Conservation (phyloP, 2,329 filamentous ascomycete genomes). For the Corynespora cassiicola region DNA sequence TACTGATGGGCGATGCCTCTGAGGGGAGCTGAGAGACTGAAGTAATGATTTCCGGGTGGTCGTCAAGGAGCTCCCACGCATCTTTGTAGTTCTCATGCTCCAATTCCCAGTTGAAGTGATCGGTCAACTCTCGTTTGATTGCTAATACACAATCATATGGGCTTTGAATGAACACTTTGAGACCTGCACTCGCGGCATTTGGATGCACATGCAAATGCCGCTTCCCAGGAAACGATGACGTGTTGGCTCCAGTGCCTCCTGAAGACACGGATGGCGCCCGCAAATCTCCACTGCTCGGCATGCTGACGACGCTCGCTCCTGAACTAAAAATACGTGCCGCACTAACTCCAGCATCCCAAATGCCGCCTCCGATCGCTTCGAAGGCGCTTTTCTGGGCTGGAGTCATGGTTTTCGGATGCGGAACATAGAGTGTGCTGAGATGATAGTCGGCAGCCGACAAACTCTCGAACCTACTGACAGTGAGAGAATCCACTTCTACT, state of each 20-base stretch:
- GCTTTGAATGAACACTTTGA: slow-evolving; percentile 93
- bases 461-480: slow-evolving; percentile 84
- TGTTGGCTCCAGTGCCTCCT: slow-evolving; percentile 38
- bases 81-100: slow-evolving; percentile 81
- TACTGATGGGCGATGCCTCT: slow-evolving; percentile 48
- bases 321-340: slow-evolving; percentile 88
- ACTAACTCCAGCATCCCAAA: slow-evolving; percentile 92
- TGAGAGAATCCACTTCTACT: slow-evolving; percentile 84
- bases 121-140: slow-evolving; percentile 82
- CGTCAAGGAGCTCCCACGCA: slow-evolving; percentile 87
- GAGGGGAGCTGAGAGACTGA: slow-evolving; percentile 45
- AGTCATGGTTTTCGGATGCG: slow-evolving; percentile 66
- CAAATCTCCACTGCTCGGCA: slow-evolving; percentile 48
- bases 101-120: slow-evolving; percentile 86
- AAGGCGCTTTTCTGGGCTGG: slow-evolving; percentile 74
- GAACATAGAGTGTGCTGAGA: slow-evolving; percentile 80
- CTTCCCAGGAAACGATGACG: slow-evolving; percentile 25
- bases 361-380: slow-evolving; percentile 76
- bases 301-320: slow-evolving; percentile 72
- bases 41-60: slow-evolving; percentile 76
- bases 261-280: slow-evolving; percentile 42
- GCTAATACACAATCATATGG: slow-evolving; percentile 96
- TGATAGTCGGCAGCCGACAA: slow-evolving; percentile 92
- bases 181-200: slow-evolving; percentile 61
- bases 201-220: slow-evolving; percentile 49